A percentile compares a stretch with the other conserved stretches of the same genome.
Conservation (phyloP, 306 rosid genomes). For the Spatholobus suberectus region DNA sequence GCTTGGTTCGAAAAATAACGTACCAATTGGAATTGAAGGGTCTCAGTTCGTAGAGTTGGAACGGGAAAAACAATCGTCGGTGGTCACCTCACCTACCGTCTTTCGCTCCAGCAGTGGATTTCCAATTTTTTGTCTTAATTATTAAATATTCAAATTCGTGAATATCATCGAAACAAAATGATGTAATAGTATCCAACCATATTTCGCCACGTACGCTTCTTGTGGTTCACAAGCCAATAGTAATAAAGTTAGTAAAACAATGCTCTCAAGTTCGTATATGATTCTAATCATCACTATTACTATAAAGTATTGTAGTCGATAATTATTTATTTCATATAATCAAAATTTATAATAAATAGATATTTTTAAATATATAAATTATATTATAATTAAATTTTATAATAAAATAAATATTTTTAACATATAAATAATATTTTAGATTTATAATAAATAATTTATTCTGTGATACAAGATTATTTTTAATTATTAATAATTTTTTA, state of each 20-base stretch:
- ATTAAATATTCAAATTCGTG: neutral
- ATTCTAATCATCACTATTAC: too few species aligned
- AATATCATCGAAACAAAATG: slow-evolving; percentile 23
- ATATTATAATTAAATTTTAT: too few species aligned
- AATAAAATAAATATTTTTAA: too few species aligned
- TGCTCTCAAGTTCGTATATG: too few species aligned
- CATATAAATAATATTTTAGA: too few species aligned
- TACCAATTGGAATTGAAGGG: slow-evolving; percentile 21
- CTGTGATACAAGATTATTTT: too few species aligned
- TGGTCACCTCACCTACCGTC: neutral
- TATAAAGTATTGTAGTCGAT: too few species aligned
- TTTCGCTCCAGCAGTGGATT: slow-evolving; percentile 29
- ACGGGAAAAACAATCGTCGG: slow-evolving; percentile 26
- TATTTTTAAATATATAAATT: too few species aligned
- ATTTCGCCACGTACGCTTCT: slow-evolving; percentile 43
- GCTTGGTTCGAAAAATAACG: neutral
- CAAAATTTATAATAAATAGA: too few species aligned
- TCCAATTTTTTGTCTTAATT: neutral
- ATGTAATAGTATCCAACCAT: slow-evolving; percentile 55
- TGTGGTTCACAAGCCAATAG: neutral
- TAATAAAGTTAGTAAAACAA: neutral
- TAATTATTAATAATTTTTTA: too few species aligned
- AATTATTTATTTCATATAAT: too few species aligned
- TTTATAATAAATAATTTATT: too few species aligned
- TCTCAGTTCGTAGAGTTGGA: neutral